Evolutionary conservation across 169 alveolate species (phyloP), one percentile per base, ranked within the genome.

Genomic region (Plasmodium gaboni): DNA sequence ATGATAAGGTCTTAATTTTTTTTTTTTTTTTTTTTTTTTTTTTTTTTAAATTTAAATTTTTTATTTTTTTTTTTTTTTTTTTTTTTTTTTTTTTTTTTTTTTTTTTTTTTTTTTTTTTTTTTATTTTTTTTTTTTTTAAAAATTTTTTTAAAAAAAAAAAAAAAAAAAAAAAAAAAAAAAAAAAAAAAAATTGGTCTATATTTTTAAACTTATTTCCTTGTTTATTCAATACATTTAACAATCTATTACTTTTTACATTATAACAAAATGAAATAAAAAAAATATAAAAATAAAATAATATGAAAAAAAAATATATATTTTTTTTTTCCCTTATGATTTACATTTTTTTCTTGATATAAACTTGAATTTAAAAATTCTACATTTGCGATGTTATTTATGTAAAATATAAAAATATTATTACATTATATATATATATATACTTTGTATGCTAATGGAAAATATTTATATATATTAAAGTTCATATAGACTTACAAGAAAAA

Each of bases 191-290:
- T 5, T 63, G 68, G 88, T 61, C 24, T 64, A 63, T 46, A 15
- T 46, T 19, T 32, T 76, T 76, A 17, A 38, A 76, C 76, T 61
- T 46, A 74, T 50, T 64, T 76, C 67, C 74, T 76, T 24, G 64
- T 26, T 32, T 38, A 19, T 76, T 69, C 76, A 76, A 65, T 19
- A 61, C 76, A 57, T 50, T 76, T 76, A 64, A 22, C n/a, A 51
- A 28, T 48, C 15, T 64, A 24, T 50, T 32, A 59, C 65, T 55
- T 22, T 26, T 48, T 13, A 51, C 55, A 28, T 38, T 15, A 65
- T 15, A 50, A 15, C 13, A 55, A 73, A 60, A 73, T 38, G 50
- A 32, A 60, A 60, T 57, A 22, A 19, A 44, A 68, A 60, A 76
- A 22, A 76, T n/a, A 76, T 32, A 8, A 3, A 32, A 32, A 32